These are phyloP conservation scores for Cytospora piceicola DNA, from an alignment of 2,329 filamentous ascomycete species.

Conservation along the genomic window DNA sequence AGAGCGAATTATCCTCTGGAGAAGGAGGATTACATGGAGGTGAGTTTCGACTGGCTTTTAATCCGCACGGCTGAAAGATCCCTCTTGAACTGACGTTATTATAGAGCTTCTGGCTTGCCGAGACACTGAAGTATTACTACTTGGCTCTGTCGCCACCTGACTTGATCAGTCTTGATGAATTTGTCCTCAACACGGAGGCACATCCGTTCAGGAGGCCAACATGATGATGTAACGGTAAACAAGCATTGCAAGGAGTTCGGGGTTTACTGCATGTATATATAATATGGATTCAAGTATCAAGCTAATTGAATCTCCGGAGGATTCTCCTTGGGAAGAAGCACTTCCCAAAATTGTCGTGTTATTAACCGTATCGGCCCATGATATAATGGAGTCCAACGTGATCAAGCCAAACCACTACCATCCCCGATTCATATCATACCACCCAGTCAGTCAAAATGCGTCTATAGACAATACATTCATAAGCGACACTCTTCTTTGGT, in stretches of 20 bases:
- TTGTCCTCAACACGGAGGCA: slow-evolving; percentile 68
- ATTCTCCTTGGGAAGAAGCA: not conserved
- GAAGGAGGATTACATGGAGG: slow-evolving; percentile 48
- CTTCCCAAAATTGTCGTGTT: not conserved
- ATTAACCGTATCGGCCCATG: not conserved
- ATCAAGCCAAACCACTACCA: not conserved
- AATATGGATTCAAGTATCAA: not conserved
- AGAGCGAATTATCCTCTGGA: slow-evolving; percentile 36
- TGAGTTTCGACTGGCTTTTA: slow-evolving; percentile 14
- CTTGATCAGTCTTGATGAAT: slow-evolving; percentile 69
- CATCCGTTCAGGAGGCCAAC: slow-evolving; percentile 58
- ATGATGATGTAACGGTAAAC: slow-evolving; percentile 26
- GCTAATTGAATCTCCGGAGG: not conserved
- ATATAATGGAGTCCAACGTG: not conserved
- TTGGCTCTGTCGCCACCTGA: slow-evolving; percentile 72
- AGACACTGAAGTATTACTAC: slow-evolving; percentile 93
- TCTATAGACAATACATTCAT: not conserved
- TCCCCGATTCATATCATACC: not conserved
- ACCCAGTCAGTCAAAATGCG: not conserved
- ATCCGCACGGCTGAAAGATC: not conserved
- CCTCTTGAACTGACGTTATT: slow-evolving; percentile 46
- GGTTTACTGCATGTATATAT: not conserved
- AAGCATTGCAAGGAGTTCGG: slow-evolving; percentile 13
- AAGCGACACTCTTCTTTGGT: slow-evolving; percentile 6
- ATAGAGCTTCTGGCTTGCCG: slow-evolving; percentile 89